Percentiles rank a stretch among this genome's conserved stretches.
Evolutionary conservation across 1,284 basidiomycete species (phyloP).

Genomic region (Uromyces viciae-fabae): DNA sequence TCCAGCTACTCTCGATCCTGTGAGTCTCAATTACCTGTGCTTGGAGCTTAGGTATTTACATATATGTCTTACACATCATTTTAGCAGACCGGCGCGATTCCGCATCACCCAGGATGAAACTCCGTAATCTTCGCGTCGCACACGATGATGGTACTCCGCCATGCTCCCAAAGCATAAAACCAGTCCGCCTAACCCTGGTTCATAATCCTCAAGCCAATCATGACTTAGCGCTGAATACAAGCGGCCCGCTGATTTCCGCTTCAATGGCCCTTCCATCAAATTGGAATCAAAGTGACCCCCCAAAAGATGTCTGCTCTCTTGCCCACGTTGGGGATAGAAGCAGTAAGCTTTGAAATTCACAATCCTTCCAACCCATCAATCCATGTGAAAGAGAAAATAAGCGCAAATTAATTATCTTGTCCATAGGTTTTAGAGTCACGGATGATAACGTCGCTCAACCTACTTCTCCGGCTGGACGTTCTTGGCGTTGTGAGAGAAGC

Average conservation of each 20-base stretch:
- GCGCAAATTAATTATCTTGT: not conserved
- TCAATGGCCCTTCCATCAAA: not conserved
- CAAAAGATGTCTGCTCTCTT: not conserved
- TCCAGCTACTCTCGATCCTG: not conserved
- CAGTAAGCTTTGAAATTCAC: slow-evolving; percentile 40
- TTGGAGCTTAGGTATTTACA: not conserved
- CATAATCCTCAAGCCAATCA: not conserved
- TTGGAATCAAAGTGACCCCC: not conserved
- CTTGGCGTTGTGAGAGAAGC: not conserved
- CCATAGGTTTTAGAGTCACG: not conserved
- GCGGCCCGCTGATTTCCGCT: not conserved
- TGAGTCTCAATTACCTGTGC: not conserved
- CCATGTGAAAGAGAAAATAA: not conserved
- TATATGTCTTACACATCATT: too few species aligned
- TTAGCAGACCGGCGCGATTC: not conserved
- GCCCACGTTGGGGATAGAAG: slow-evolving; percentile 18
- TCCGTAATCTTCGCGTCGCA: slow-evolving; percentile 8
- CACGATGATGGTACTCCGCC: not conserved
- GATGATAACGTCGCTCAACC: not conserved
- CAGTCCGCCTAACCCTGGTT: slow-evolving; percentile 26
- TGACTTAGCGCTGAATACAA: not conserved
- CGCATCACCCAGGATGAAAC: slow-evolving; percentile 9
- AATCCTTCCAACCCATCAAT: not conserved
- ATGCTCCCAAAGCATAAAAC: not conserved
- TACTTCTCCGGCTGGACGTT: not conserved